Percentiles rank a stretch among this genome's conserved stretches.
These are phyloP conservation scores for Rubroboletus satanas DNA, from an alignment of 768 basidiomycete species.

Conservation along the genomic window DNA sequence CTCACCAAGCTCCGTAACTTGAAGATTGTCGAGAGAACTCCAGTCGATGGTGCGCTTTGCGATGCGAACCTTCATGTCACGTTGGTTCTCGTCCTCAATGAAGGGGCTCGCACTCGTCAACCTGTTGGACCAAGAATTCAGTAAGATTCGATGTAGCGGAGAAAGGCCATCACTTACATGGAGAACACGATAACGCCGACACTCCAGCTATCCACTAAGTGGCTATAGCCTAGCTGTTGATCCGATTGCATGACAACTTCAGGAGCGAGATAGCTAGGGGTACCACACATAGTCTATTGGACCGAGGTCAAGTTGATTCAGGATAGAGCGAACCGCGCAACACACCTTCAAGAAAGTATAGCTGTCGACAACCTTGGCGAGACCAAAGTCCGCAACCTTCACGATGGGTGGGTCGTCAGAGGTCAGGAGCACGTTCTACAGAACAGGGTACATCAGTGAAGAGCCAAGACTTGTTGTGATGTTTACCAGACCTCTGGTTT, in stretches of 20 bases:
- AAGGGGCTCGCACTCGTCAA: slow-evolving; percentile 77
- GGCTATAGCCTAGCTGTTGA: slow-evolving; percentile 68
- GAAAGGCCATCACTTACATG: slow-evolving; percentile 52
- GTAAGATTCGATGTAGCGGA: background rate
- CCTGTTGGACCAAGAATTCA: slow-evolving; percentile 39
- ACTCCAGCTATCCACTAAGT: slow-evolving; percentile 93
- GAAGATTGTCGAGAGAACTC: slow-evolving; percentile 38
- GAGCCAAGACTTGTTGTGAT: background rate
- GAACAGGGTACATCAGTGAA: slow-evolving; percentile 1
- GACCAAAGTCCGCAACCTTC: slow-evolving; percentile 95
- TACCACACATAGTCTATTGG: slow-evolving; percentile 88
- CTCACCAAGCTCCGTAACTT: slow-evolving; percentile 49
- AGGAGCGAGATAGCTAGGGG: slow-evolving; percentile 89
- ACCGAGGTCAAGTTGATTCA: background rate
- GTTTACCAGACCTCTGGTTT: slow-evolving; percentile 68
- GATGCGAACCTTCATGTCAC: slow-evolving; percentile 61
- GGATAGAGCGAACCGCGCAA: background rate
- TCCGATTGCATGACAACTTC: slow-evolving; percentile 74
- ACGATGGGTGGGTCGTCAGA: slow-evolving; percentile 60
- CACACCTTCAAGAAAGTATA: slow-evolving; percentile 71
- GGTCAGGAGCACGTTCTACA: slow-evolving; percentile 81
- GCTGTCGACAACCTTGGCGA: slow-evolving; percentile 87
- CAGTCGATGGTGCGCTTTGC: slow-evolving; percentile 60
- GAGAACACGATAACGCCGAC: slow-evolving; percentile 92
- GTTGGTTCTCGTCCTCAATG: slow-evolving; percentile 62